A percentile compares a stretch with the other conserved stretches of the same genome.
Conservation (phyloP, 768 basidiomycete species). For the Trichaptum fuscoviolaceum region DNA sequence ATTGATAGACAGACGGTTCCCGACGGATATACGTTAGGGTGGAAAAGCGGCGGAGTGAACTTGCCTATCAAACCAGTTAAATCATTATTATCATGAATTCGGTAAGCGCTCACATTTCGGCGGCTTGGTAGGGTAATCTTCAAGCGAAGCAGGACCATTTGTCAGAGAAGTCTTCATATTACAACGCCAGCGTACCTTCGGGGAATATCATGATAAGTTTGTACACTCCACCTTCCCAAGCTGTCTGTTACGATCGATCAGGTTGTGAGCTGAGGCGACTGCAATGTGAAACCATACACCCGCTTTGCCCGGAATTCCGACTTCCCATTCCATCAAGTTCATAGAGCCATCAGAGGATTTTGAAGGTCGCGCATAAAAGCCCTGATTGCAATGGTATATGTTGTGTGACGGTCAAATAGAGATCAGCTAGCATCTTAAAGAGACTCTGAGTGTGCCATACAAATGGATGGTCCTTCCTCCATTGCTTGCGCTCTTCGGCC, state of each 20-base stretch:
- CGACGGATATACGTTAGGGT: constrained; percentile 98
- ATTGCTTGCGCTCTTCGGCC: constrained; percentile 96
- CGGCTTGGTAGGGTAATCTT: constrained; percentile 93
- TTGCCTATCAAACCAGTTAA: constrained; percentile 57
- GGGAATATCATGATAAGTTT: constrained; percentile 94
- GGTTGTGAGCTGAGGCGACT: constrained; percentile 10
- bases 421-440: neutral
- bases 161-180: constrained; percentile 3
- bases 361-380: constrained; percentile 92
- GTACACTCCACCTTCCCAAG: constrained; percentile 96
- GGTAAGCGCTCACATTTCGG: constrained; percentile 68
- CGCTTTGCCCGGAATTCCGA: constrained; percentile 93
- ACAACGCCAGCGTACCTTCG: constrained; percentile 57
- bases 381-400: constrained; percentile 41
- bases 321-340: constrained; percentile 98
- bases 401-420: neutral
- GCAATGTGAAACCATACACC: constrained; percentile 49
- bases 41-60: constrained; percentile 93
- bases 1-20: constrained; percentile 98
- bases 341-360: constrained; percentile 90
- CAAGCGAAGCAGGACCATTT: constrained; percentile 10
- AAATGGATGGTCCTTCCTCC: constrained; percentile 98
- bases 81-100: constrained; percentile 4
- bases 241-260: constrained; percentile 51
- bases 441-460: constrained; percentile 44